A percentile compares a stretch with the other conserved stretches of the same genome.
Conservation (phyloP, 1,139 yeast genomes). For the Candida anutae region DNA sequence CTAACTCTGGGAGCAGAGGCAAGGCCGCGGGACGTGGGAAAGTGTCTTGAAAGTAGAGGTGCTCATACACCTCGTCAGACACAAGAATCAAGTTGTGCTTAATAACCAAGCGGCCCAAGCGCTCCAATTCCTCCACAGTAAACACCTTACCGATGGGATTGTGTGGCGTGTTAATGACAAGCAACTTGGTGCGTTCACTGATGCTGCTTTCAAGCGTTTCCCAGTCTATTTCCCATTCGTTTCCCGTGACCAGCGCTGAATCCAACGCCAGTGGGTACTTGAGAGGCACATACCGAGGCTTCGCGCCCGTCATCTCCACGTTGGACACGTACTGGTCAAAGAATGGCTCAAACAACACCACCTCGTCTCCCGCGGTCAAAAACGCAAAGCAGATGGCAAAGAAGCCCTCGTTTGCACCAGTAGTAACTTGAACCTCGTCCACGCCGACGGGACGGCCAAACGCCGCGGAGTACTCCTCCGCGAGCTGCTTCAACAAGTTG, state of each 20-base stretch:
- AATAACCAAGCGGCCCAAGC: conserved; percentile 76
- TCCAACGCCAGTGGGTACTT: conserved; percentile 75
- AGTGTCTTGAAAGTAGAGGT: conserved; percentile 58
- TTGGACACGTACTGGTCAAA: conserved; percentile 95
- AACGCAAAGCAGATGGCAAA: conserved; percentile 79
- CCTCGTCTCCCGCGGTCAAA: conserved; percentile 85
- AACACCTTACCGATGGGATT: conserved; percentile 93
- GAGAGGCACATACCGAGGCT: conserved; percentile 75
- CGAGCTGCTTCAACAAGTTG: conserved; percentile 57
- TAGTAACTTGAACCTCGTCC: conserved; percentile 73
- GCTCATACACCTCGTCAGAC: conserved; percentile 93
- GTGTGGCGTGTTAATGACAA: conserved; percentile 89
- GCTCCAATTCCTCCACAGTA: conserved; percentile 59
- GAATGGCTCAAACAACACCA: conserved; percentile 94
- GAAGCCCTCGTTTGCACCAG: conserved; percentile 97
- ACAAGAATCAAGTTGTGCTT: conserved; percentile 73
- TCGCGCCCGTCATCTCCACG: conserved; percentile 89
- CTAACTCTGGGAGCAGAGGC: conserved; percentile 60
- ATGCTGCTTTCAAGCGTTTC: conserved; percentile 65
- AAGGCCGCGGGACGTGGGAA: conserved; percentile 84
- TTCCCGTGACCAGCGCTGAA: conserved; percentile 59
- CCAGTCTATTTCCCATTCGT: conserved; percentile 84
- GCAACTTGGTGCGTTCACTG: conserved; percentile 68
- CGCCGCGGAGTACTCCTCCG: conserved; percentile 61
- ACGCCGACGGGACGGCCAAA: conserved; percentile 53